Conservation (phyloP, 2,329 filamentous ascomycete species). For the Furcasterigmium sp. region DNA sequence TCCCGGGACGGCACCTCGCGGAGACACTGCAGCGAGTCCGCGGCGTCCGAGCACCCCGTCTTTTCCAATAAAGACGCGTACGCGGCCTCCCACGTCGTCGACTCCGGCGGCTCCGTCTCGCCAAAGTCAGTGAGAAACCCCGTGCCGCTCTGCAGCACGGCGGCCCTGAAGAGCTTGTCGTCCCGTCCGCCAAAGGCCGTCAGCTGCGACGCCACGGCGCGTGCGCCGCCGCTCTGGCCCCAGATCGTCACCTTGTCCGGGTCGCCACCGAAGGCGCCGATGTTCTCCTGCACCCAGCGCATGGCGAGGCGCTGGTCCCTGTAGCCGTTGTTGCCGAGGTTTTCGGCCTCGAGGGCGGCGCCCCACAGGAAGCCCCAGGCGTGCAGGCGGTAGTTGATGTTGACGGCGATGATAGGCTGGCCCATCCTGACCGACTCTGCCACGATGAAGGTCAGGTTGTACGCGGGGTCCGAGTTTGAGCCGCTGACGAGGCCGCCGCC, state of each 20-base stretch:
- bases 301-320: constrained; percentile 27
- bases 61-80: neutral
- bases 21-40: constrained; percentile 20
- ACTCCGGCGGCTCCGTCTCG: constrained; percentile 12
- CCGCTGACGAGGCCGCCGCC: constrained; percentile 13
- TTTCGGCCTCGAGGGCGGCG: constrained; percentile 17
- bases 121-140: constrained; percentile 30
- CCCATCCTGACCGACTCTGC: constrained; percentile 1
- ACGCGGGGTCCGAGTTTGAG: constrained; percentile 1
- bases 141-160: constrained; percentile 42
- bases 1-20: constrained; percentile 21
- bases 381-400: constrained; percentile 23
- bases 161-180: constrained; percentile 46
- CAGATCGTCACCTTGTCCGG: constrained; percentile 13
- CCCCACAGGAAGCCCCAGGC: constrained; percentile 25
- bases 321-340: constrained; percentile 22
- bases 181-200: constrained; percentile 46
- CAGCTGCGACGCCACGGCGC: constrained; percentile 27
- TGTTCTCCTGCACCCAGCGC: constrained; percentile 28
- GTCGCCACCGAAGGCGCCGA: constrained; percentile 27
- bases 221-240: neutral
- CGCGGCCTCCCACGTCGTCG: constrained; percentile 12
- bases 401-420: constrained; percentile 17
- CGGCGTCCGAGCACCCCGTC: neutral
- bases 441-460: constrained; percentile 2